A percentile compares a stretch with the other conserved stretches of the same genome.
These are phyloP conservation scores for Tranzscheliella williamsii DNA, from an alignment of 1,284 basidiomycete genomes.

Conservation along the genomic window DNA sequence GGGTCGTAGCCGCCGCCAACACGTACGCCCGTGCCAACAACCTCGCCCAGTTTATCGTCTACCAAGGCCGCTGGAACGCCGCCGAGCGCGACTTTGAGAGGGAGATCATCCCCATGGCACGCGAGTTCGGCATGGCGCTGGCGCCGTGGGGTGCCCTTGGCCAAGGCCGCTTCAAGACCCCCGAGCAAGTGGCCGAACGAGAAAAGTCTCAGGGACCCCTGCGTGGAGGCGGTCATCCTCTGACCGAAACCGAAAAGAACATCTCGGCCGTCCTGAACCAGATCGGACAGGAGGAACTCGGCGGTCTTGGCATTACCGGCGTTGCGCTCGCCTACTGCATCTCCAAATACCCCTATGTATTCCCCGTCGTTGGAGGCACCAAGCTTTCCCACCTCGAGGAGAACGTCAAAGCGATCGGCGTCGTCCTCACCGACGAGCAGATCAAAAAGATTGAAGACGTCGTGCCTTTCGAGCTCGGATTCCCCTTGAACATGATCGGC, in stretches of 20 bases:
- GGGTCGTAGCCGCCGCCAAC: conserved; percentile 67
- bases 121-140: conserved; percentile 64
- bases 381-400: conserved; percentile 44
- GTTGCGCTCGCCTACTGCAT: conserved; percentile 40
- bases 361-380: conserved; percentile 44
- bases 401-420: conserved; percentile 37
- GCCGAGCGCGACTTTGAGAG: conserved; percentile 66
- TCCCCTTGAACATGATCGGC: conserved; percentile 41
- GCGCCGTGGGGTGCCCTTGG: conserved; percentile 67
- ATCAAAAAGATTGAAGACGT: conserved; percentile 40
- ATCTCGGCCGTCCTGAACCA: conserved; percentile 44
- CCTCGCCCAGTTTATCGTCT: conserved; percentile 67
- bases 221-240: conserved; percentile 27
- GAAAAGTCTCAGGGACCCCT: conserved; percentile 37
- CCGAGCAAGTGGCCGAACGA: conserved; percentile 35
- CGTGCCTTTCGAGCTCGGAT: conserved; percentile 48
- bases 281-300: conserved; percentile 39
- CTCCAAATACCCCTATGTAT: conserved; percentile 31
- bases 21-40: conserved; percentile 66
- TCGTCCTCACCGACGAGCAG: conserved; percentile 40
- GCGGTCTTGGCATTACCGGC: conserved; percentile 23
- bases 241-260: conserved; percentile 36
- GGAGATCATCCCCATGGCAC: conserved; percentile 69
- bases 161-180: conserved; percentile 63
- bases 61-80: conserved; percentile 68